These are phyloP conservation scores for Elsinoe arachidis DNA, from an alignment of 2,329 filamentous ascomycete genomes.

Conservation along the genomic window DNA sequence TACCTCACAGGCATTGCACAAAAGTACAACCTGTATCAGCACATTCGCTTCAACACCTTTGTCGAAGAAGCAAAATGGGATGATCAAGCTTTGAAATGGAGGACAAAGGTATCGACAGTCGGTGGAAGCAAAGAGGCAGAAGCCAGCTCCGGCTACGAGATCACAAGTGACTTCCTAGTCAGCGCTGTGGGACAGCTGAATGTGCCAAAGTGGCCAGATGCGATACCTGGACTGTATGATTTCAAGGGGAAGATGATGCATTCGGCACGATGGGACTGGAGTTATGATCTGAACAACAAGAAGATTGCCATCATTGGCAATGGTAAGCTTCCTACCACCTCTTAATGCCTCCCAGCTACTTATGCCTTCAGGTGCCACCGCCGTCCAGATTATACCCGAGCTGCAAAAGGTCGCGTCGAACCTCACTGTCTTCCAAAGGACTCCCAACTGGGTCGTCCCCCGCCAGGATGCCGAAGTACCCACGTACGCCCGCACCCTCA, in stretches of 20 bases:
- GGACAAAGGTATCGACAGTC: constrained; percentile 39
- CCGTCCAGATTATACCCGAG: constrained; percentile 51
- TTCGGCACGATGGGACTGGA: constrained; percentile 53
- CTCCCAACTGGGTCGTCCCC: constrained; percentile 52
- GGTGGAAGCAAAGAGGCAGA: constrained; percentile 47
- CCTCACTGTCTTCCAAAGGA: constrained; percentile 49
- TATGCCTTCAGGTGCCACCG: constrained; percentile 41
- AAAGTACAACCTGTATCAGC: constrained; percentile 46
- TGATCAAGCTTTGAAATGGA: constrained; percentile 44
- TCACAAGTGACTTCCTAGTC: constrained; percentile 48
- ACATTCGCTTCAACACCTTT: constrained; percentile 50
- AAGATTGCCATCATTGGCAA: constrained; percentile 53
- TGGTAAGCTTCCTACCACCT: constrained; percentile 30
- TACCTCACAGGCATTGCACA: constrained; percentile 47
- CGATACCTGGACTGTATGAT: constrained; percentile 39
- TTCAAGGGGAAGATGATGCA: constrained; percentile 49
- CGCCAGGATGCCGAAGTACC: constrained; percentile 43
- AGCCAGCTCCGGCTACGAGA: constrained; percentile 43
- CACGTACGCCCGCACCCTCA: constrained; percentile 33
- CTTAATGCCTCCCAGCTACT: neutral
- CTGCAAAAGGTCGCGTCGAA: constrained; percentile 42
- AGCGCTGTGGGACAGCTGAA: constrained; percentile 54
- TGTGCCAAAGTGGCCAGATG: constrained; percentile 40
- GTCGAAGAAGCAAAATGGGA: constrained; percentile 49
- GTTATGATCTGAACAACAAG: constrained; percentile 46